Conservation (phyloP, 2,329 filamentous ascomycete genomes). For the Pseudocercospora fijiensis region DNA sequence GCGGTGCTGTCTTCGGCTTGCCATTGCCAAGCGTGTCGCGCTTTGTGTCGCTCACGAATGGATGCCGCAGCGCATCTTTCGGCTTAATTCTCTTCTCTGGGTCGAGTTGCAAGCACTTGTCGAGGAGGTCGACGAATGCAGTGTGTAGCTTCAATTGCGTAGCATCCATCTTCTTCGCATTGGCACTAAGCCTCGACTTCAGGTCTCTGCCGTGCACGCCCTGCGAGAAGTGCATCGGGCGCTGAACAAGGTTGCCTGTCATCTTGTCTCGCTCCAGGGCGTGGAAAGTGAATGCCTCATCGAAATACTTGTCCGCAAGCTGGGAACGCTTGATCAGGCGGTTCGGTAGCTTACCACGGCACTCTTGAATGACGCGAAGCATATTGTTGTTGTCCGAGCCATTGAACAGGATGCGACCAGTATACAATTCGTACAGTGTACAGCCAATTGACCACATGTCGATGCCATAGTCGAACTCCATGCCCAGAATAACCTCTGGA, state of each 20-base stretch:
- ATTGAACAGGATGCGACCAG: slow-evolving; percentile 94
- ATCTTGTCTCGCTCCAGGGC: slow-evolving; percentile 84
- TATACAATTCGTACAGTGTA: slow-evolving; percentile 94
- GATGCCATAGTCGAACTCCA: slow-evolving; percentile 89
- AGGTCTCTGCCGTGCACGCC: slow-evolving; percentile 62
- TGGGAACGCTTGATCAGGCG: slow-evolving; percentile 84
- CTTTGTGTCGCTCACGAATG: slow-evolving; percentile 62
- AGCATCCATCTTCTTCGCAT: slow-evolving; percentile 69
- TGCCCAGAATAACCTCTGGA: slow-evolving; percentile 95
- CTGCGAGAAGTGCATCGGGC: slow-evolving; percentile 65
- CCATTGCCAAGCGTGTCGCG: slow-evolving; percentile 16
- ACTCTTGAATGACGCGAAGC: slow-evolving; percentile 94
- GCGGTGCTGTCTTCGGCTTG: slow-evolving; percentile 16
- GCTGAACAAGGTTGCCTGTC: slow-evolving; percentile 74
- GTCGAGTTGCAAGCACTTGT: slow-evolving; percentile 84
- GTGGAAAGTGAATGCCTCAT: slow-evolving; percentile 65
- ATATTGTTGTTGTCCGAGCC: slow-evolving; percentile 98
- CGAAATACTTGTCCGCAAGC: slow-evolving; percentile 75
- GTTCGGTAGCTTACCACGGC: slow-evolving; percentile 84
- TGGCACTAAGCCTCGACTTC: slow-evolving; percentile 69
- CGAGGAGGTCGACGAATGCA: slow-evolving; percentile 81
- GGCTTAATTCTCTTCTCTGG: slow-evolving; percentile 90
- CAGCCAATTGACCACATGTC: slow-evolving; percentile 99
- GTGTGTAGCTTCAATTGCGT: slow-evolving; percentile 74
- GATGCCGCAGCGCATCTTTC: slow-evolving; percentile 80